Evolutionary conservation across 305 asterid species (phyloP).

Genomic region (Plantago rigida): DNA sequence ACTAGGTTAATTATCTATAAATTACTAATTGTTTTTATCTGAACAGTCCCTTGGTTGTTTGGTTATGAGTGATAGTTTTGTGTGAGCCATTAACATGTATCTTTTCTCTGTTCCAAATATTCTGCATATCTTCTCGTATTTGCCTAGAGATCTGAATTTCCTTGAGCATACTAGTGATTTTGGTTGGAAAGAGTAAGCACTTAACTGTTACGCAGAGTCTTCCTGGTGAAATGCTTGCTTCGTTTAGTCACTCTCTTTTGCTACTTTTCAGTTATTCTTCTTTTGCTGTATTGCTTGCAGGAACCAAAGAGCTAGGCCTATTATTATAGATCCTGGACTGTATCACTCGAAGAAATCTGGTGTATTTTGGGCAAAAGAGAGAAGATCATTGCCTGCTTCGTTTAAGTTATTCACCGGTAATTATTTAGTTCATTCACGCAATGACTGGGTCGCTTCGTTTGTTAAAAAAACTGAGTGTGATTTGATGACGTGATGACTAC

Average conservation of each 20-base stretch:
- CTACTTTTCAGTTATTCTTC: constrained; percentile 9
- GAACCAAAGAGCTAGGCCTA: constrained; percentile 71
- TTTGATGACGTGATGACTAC: neutral
- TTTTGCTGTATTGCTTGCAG: constrained; percentile 36
- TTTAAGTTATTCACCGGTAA: constrained; percentile 80
- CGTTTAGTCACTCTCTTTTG: neutral
- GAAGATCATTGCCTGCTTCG: constrained; percentile 74
- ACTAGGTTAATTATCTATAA: neutral
- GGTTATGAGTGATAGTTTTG: neutral
- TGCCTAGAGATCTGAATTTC: constrained; percentile 94
- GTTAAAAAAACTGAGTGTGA: neutral
- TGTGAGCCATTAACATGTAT: constrained; percentile 15
- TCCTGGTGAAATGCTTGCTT: constrained; percentile 7
- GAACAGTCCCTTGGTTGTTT: neutral
- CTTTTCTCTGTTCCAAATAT: constrained; percentile 48
- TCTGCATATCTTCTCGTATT: constrained; percentile 85
- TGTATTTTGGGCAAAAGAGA: constrained; percentile 95
- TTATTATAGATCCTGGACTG: constrained; percentile 79
- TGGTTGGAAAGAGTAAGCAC: constrained; percentile 95
- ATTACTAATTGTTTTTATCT: neutral
- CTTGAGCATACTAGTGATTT: constrained; percentile 80
- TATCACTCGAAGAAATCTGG: constrained; percentile 81
- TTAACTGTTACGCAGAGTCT: constrained; percentile 16
- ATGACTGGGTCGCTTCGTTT: neutral
- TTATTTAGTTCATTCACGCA: constrained; percentile 3